phyloP scores from a whole-genome alignment of 2,329 filamentous ascomycete genomes.

The Fusarium domesticum region DNA sequence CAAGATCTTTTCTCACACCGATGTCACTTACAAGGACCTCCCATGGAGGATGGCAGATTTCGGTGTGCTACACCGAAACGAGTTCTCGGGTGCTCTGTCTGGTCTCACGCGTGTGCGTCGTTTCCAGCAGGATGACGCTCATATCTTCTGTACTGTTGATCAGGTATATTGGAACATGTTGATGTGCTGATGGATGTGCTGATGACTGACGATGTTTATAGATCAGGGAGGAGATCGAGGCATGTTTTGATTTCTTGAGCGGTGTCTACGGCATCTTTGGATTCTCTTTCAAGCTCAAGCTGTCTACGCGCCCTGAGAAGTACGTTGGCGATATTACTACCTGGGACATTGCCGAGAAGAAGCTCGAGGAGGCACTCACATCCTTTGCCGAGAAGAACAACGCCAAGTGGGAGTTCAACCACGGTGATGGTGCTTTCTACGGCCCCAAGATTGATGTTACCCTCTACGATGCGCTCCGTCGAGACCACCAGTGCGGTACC shows the following conservation, averaged over 20 bases:
- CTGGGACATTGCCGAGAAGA: constrained; percentile 84
- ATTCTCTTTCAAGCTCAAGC: constrained; percentile 82
- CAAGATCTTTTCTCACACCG: constrained; percentile 78
- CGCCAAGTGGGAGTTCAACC: constrained; percentile 82
- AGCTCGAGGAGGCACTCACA: constrained; percentile 74
- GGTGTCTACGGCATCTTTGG: constrained; percentile 64
- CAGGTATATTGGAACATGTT: constrained; percentile 28
- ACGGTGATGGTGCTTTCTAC: constrained; percentile 96
- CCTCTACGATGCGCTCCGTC: constrained; percentile 80
- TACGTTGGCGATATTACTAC: constrained; percentile 82
- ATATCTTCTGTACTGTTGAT: constrained; percentile 75
- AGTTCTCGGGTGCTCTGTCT: constrained; percentile 85
- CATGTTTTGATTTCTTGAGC: constrained; percentile 82
- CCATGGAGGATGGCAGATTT: constrained; percentile 94
- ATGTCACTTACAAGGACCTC: constrained; percentile 79
- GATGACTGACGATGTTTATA: constrained; percentile 16
- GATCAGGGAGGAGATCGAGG: constrained; percentile 58
- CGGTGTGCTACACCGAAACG: constrained; percentile 91
- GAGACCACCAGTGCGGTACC: constrained; percentile 63
- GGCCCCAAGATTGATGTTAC: constrained; percentile 98
- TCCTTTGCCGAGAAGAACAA: constrained; percentile 63
- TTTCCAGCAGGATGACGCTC: constrained; percentile 94
- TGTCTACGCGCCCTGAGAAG: constrained; percentile 87
- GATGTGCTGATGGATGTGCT: background rate
- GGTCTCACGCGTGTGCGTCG: constrained; percentile 89